Percentiles rank a stretch among this genome's conserved stretches.
Evolutionary conservation across 352 stramenopile species (phyloP).

Genomic region (Pythium utonaiense): DNA sequence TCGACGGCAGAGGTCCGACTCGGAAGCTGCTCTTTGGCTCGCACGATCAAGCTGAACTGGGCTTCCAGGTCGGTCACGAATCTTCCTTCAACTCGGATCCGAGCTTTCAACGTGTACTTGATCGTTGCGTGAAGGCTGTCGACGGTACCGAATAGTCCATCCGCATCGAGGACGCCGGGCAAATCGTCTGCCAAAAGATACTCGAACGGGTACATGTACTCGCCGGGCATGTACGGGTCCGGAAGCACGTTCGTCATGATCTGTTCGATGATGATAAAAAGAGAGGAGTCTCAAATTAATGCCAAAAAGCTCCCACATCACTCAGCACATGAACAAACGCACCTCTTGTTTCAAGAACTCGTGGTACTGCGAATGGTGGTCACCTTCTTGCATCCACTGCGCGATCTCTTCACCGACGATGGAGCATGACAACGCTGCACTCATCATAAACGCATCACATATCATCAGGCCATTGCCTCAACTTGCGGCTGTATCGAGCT

Average conservation of each 20-base stretch:
- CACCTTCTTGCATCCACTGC: conserved; percentile 54
- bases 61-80: conserved; percentile 73
- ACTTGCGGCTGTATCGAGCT: neutral
- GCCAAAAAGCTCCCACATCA: neutral
- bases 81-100: conserved; percentile 59
- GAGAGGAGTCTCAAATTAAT: neutral
- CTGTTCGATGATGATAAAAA: too few species aligned
- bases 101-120: conserved; percentile 70
- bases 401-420: conserved; percentile 63
- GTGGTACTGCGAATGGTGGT: conserved; percentile 66
- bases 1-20: conserved; percentile 33
- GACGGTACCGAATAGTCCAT: conserved; percentile 45
- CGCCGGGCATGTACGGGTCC: conserved; percentile 48
- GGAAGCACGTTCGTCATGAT: conserved; percentile 46
- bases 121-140: conserved; percentile 62
- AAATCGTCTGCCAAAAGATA: conserved; percentile 53
- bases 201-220: conserved; percentile 70
- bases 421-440: conserved; percentile 47
- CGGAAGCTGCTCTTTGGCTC: conserved; percentile 29
- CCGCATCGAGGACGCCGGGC: conserved; percentile 54
- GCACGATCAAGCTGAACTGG: conserved; percentile 46
- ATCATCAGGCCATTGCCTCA: neutral
- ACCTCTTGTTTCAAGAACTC: conserved; percentile 67
- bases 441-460: neutral
- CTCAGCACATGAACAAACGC: neutral